Base-by-base conservation (phyloP, 768 basidiomycete species). In the Austroboletus festivus region DNA sequence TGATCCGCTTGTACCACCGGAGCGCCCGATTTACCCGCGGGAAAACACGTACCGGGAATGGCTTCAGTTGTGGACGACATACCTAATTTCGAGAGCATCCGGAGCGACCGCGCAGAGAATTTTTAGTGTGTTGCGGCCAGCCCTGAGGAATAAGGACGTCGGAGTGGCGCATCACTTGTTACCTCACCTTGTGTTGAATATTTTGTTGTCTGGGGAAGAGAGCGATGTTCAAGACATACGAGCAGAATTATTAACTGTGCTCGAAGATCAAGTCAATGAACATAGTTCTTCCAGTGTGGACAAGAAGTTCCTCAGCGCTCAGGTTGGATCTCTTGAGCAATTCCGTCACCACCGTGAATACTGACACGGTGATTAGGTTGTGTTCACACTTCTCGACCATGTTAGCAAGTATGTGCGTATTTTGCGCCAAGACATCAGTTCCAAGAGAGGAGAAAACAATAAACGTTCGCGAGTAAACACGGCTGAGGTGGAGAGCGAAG, bases 311-410 rank as follows among this genome's bases (percentile, higher is more conserved):
- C 78, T 96, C 24, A 92, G 93, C 64, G 94, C 96, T n/a, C 94
- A 97, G 77, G 95, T 94, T 61, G 12, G 69, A 57, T 10, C 13
- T 19, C 23, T 46, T 42, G 3, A 9, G 8, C 9, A 22, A 22
- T 6, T 16, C 1, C 21, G 5, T 34, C 11, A n/a, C 13, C 37
- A 15, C 9, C 34, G 43, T 43, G 50, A 12, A 51, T 28, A 3
- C 41, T 35, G 38, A 51, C 34, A 5, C 40, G 26, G n/a, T 6
- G n/a, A 34, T 6, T 48, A 97, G 94, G 90, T 85, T 9, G 82
- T 97, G 19, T 99, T 99, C 65, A 86, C 86, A 71, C 77, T 99
- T 23, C 81, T 99, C 64, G 96, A 99, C 62, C 94, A 98, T 61
- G 74, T 98, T 11, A 95, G 86, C 68, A 86, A 83, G 58, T 98